Percentiles rank a stretch among this genome's conserved stretches.
These are phyloP conservation scores for Tetraselmis striata DNA, from an alignment of 139 green algal genomes.

Conservation along the genomic window DNA sequence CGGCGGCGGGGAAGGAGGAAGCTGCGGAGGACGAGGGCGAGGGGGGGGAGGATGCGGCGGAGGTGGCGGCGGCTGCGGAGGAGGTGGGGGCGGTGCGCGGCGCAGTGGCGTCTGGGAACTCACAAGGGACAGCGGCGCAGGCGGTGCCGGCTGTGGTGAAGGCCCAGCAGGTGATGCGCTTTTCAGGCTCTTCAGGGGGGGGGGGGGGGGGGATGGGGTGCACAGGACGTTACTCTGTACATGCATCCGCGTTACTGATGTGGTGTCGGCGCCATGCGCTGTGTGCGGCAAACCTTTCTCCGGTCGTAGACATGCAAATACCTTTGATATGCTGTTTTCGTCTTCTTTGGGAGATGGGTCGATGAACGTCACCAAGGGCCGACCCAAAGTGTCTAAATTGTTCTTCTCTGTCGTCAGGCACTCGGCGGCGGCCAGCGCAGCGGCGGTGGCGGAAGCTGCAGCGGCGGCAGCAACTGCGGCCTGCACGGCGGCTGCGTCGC, in stretches of 20 bases:
- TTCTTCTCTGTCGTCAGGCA: not conserved
- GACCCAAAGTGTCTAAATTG: too few species aligned
- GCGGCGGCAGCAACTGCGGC: not conserved
- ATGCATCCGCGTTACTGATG: too few species aligned
- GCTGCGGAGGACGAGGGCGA: not conserved
- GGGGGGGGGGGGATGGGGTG: too few species aligned
- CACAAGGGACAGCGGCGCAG: not conserved
- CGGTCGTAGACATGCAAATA: not conserved
- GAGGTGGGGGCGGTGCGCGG: not conserved
- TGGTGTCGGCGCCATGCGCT: too few species aligned
- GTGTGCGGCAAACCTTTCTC: too few species aligned
- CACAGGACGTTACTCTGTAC: too few species aligned
- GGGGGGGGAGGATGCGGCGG: not conserved
- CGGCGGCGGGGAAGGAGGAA: not conserved
- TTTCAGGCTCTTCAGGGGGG: not conserved
- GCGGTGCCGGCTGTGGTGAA: too few species aligned
- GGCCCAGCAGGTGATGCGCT: not conserved
- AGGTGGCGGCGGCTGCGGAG: not conserved
- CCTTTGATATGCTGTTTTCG: not conserved
- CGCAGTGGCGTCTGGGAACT: not conserved
- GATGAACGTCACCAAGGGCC: too few species aligned
- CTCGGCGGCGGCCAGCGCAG: not conserved
- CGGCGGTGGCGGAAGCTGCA: not conserved
- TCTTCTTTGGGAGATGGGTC: too few species aligned
- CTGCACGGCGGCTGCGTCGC: conserved; percentile 2